phyloP scores from a whole-genome alignment of 495 filamentous ascomycete species.

The Tuber melanosporum region DNA sequence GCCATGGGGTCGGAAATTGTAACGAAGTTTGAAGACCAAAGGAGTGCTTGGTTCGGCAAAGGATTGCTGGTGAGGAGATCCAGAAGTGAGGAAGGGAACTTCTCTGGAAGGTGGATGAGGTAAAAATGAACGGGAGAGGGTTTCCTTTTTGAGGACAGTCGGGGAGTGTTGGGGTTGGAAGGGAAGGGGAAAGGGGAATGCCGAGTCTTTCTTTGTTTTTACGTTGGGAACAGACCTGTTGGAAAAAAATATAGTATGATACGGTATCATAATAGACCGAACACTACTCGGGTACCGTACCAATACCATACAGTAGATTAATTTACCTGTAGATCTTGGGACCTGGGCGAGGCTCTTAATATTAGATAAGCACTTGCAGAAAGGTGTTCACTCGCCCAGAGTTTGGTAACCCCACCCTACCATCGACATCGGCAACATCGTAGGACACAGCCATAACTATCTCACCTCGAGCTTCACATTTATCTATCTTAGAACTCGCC shows the following conservation, averaged over 20 bases:
- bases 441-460: not conserved
- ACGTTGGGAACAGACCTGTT: not conserved
- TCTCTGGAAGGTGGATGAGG: not conserved
- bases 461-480: not conserved
- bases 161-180: not conserved
- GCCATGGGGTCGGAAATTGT: constrained; percentile 9
- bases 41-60: not conserved
- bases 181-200: not conserved
- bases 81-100: not conserved
- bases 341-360: not conserved
- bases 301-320: too few relatives aligned
- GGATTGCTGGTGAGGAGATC: not conserved
- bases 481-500: not conserved
- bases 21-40: not conserved
- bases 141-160: not conserved
- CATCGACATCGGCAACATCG: not conserved
- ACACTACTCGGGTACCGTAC: too few relatives aligned
- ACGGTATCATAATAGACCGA: too few relatives aligned
- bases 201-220: not conserved
- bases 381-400: not conserved
- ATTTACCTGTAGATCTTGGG: too few relatives aligned
- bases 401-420: not conserved
- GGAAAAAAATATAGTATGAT: too few relatives aligned
- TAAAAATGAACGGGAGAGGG: not conserved
- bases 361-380: not conserved